Evolutionary conservation across 192 early-diverging fungal genomes (phyloP).

Genomic region (Oehlia diaphana): DNA sequence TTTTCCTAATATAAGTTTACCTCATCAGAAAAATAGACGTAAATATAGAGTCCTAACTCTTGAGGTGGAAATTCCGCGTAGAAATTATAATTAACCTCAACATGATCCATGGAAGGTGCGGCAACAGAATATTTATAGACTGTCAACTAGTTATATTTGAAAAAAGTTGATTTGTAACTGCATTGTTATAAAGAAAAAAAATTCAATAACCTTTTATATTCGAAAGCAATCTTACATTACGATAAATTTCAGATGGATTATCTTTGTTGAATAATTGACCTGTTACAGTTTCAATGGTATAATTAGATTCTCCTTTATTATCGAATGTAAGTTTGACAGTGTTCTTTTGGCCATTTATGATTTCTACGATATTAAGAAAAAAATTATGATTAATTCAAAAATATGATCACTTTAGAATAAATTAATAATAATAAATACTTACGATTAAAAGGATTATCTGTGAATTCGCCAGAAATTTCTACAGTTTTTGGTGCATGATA

Average conservation of each 20-base stretch:
- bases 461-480: conserved; percentile 35
- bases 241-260: conserved; percentile 35
- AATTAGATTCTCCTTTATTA: conserved; percentile 40
- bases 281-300: conserved; percentile 35
- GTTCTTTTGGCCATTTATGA: conserved; percentile 48
- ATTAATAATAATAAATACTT: conserved; percentile 25
- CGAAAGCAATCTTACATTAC: conserved; percentile 38
- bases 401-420: not conserved
- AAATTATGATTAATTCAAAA: not conserved
- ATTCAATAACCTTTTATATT: too few relatives aligned
- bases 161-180: not conserved
- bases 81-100: conserved; percentile 47
- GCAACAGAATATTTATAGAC: conserved; percentile 36
- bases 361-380: conserved; percentile 30
- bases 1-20: conserved; percentile 18
- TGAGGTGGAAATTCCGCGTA: conserved; percentile 47
- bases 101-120: conserved; percentile 35
- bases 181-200: not conserved
- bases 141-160: conserved; percentile 33
- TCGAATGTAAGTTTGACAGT: conserved; percentile 37
- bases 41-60: conserved; percentile 45
- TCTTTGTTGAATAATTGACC: conserved; percentile 35
- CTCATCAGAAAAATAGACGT: conserved; percentile 42
- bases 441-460: conserved; percentile 44
- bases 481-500: not conserved